Percentiles rank a stretch among this genome's conserved stretches.
phyloP scores from a whole-genome alignment of 805 yeast genomes.

The Wickerhamomyces canadensis region DNA sequence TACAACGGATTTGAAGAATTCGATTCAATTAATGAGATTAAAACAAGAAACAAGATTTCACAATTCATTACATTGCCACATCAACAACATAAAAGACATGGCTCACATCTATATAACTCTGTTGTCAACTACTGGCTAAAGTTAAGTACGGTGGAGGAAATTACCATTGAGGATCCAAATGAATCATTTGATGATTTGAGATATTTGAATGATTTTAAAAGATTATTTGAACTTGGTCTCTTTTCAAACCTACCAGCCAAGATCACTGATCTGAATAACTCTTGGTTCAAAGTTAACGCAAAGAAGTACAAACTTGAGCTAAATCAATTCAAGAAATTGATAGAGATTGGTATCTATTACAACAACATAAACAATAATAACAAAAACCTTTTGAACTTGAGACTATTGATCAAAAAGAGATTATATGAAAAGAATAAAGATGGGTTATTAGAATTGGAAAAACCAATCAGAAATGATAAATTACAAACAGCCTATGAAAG shows the following conservation, averaged over 20 bases:
- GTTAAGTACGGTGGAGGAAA: conserved; percentile 52
- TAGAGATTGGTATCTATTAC: conserved; percentile 63
- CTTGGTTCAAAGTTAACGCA: conserved; percentile 38
- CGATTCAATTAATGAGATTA: conserved; percentile 32
- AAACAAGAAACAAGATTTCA: conserved; percentile 67
- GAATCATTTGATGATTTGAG: conserved; percentile 89
- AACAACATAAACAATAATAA: conserved; percentile 29
- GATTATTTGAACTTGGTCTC: conserved; percentile 33
- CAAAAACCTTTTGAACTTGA: conserved; percentile 28
- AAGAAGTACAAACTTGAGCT: conserved; percentile 53
- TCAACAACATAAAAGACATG: conserved; percentile 69
- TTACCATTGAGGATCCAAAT: conserved; percentile 92
- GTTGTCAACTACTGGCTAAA: conserved; percentile 51
- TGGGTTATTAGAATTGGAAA: conserved; percentile 61
- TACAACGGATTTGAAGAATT: conserved; percentile 51
- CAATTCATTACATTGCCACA: conserved; percentile 86
- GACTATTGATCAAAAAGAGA: conserved; percentile 68
- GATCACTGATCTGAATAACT: conserved; percentile 21
- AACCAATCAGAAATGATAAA: conserved; percentile 59
- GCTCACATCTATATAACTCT: conserved; percentile 55
- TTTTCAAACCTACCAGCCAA: conserved; percentile 25
- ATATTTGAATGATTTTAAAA: conserved; percentile 69
- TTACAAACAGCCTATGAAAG: conserved; percentile 69
- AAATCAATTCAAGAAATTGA: conserved; percentile 70
- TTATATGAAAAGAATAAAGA: conserved; percentile 76